Evolutionary conservation across 2,329 filamentous ascomycete species (phyloP).

Genomic region (Exophiala xenobiotica): DNA sequence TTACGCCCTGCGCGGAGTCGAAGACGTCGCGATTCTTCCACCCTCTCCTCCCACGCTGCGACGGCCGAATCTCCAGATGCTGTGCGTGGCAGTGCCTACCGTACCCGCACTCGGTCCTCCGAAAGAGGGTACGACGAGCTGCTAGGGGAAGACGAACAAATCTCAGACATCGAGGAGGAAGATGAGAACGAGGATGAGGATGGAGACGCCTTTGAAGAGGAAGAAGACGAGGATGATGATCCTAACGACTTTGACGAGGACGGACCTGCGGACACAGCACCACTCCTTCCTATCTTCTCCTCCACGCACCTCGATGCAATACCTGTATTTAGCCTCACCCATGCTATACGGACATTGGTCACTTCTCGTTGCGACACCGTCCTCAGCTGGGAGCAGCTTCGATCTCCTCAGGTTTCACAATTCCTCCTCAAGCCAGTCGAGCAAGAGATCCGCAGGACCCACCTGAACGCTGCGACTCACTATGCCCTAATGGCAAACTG

Average conservation of each 20-base stretch:
- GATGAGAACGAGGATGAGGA: slow-evolving; percentile 23
- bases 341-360: slow-evolving; percentile 82
- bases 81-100: slow-evolving; percentile 20
- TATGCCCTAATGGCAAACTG: slow-evolving; percentile 93
- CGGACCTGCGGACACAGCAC: slow-evolving; percentile 47
- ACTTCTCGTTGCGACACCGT: slow-evolving; percentile 86
- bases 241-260: slow-evolving; percentile 43
- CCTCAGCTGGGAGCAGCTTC: slow-evolving; percentile 88
- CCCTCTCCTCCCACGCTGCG: slow-evolving; percentile 34
- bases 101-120: slow-evolving; percentile 2
- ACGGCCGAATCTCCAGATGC: slow-evolving; percentile 19
- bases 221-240: slow-evolving; percentile 40
- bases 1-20: slow-evolving; percentile 15
- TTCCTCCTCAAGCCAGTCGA: slow-evolving; percentile 95
- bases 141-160: slow-evolving; percentile 10
- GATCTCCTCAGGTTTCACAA: slow-evolving; percentile 93
- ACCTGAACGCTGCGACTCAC: slow-evolving; percentile 81
- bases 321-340: slow-evolving; percentile 86
- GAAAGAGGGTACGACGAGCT: neutral
- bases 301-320: slow-evolving; percentile 76
- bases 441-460: slow-evolving; percentile 76
- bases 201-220: slow-evolving; percentile 38
- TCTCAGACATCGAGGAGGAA: slow-evolving; percentile 9
- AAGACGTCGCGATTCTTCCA: slow-evolving; percentile 29
- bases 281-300: slow-evolving; percentile 75